Evolutionary conservation across 176 grass and related monocot species (phyloP).

Genomic region (Aegilops bicornis): DNA sequence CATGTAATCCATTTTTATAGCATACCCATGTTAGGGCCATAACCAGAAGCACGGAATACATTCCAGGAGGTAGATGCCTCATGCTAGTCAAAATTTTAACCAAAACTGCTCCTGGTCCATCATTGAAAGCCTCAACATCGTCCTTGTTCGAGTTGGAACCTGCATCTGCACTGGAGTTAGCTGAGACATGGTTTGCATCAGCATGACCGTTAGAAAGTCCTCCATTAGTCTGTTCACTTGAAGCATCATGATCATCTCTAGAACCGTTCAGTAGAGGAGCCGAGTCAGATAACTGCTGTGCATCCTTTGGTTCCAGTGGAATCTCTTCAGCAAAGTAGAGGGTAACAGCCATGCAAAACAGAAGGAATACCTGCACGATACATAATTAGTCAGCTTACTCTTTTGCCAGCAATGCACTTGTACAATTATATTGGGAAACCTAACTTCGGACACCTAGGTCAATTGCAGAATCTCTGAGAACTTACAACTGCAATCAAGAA

Average conservation of each 20-base stretch:
- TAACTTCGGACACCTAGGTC: slow-evolving; percentile 11
- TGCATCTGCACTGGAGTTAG: slow-evolving; percentile 23
- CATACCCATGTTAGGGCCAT: slow-evolving; percentile 99
- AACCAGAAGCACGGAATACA: slow-evolving; percentile 94
- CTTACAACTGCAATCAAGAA: slow-evolving; percentile 98
- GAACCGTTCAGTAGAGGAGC: slow-evolving; percentile 79
- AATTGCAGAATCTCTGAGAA: slow-evolving; percentile 34
- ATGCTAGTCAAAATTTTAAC: slow-evolving; percentile 95
- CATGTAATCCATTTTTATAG: not conserved
- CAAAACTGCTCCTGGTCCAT: slow-evolving; percentile 90
- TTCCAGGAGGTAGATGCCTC: slow-evolving; percentile 89
- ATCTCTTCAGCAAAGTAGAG: slow-evolving; percentile 96
- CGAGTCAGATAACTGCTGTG: slow-evolving; percentile 66
- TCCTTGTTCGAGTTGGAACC: slow-evolving; percentile 41
- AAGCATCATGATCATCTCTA: slow-evolving; percentile 46
- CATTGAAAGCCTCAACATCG: slow-evolving; percentile 58
- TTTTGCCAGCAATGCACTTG: not conserved
- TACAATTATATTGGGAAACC: not conserved
- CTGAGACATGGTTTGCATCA: slow-evolving; percentile 23
- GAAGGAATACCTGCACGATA: slow-evolving; percentile 78
- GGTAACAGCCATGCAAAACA: slow-evolving; percentile 88
- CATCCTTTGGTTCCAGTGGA: slow-evolving; percentile 56
- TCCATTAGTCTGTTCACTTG: slow-evolving; percentile 43
- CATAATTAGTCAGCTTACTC: slow-evolving; percentile 17
- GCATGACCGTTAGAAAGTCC: slow-evolving; percentile 45